Conservation (phyloP, 2,329 filamentous ascomycete species). For the Monilinia laxa region DNA sequence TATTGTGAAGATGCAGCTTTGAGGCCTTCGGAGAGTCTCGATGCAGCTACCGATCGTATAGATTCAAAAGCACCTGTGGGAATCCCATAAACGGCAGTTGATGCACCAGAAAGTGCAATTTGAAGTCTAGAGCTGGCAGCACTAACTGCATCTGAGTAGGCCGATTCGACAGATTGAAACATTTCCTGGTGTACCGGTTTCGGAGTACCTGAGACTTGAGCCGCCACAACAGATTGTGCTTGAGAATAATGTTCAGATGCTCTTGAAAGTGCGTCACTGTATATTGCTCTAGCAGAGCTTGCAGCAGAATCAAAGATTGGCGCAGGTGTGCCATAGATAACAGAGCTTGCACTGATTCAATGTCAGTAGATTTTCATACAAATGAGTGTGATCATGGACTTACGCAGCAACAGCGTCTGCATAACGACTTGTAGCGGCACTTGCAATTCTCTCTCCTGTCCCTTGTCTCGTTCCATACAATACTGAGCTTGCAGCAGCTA, state of each 20-base stretch:
- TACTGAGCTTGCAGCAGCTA: constrained; percentile 56
- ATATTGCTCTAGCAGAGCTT: constrained; percentile 53
- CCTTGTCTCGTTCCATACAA: constrained; percentile 51
- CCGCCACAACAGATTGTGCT: constrained; percentile 66
- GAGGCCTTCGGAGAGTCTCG: constrained; percentile 68
- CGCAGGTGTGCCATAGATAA: constrained; percentile 65
- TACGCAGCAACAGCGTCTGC: constrained; percentile 57
- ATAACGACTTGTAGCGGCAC: constrained; percentile 54
- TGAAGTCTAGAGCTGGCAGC: constrained; percentile 55
- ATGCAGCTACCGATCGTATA: constrained; percentile 67
- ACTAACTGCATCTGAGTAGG: constrained; percentile 64
- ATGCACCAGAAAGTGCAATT: constrained; percentile 45
- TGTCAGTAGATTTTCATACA: constrained; percentile 27
- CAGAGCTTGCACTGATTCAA: constrained; percentile 48
- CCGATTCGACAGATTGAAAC: constrained; percentile 65
- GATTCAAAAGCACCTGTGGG: constrained; percentile 53
- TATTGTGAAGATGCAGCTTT: constrained; percentile 70
- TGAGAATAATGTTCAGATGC: constrained; percentile 68
- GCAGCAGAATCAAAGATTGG: constrained; percentile 51
- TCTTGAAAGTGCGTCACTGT: constrained; percentile 62
- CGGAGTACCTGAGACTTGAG: constrained; percentile 65
- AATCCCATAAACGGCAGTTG: constrained; percentile 53
- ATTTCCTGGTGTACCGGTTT: constrained; percentile 69
- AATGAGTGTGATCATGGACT: constrained; percentile 34
- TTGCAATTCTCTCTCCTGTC: constrained; percentile 48